A percentile compares a stretch with the other conserved stretches of the same genome.
Evolutionary conservation across 176 grass and related monocot genomes (phyloP).

Genomic region (Saccharum spontaneum): DNA sequence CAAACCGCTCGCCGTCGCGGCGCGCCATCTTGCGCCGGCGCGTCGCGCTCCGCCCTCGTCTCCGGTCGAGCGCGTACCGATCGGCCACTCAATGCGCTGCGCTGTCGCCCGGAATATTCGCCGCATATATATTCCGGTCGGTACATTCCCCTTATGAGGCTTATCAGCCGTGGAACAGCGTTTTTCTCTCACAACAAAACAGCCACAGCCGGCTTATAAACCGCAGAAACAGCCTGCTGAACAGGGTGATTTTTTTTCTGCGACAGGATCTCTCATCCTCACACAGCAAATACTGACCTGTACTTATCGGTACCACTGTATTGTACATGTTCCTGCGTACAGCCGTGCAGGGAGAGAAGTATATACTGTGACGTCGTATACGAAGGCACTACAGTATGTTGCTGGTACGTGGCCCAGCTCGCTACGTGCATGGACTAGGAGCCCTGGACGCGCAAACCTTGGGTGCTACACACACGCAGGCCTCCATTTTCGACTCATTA

Average conservation of each 20-base stretch:
- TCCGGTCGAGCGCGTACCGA: neutral
- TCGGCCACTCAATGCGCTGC: neutral
- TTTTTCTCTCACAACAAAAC: too few relatives aligned
- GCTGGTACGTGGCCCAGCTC: neutral
- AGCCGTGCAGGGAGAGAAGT: neutral
- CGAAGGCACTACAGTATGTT: neutral
- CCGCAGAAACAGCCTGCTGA: too few relatives aligned
- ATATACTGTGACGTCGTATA: neutral
- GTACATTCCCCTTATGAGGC: too few relatives aligned
- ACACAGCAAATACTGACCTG: neutral
- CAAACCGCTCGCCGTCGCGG: conserved; percentile 3
- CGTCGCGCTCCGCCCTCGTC: neutral
- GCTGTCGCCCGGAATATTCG: conserved; percentile 13
- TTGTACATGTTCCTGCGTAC: neutral
- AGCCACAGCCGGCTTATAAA: too few relatives aligned
- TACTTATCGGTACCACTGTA: neutral
- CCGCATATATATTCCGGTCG: neutral
- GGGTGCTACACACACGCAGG: neutral
- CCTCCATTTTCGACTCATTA: neutral
- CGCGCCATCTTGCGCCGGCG: neutral
- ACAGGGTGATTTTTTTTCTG: neutral
- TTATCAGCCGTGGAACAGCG: too few relatives aligned
- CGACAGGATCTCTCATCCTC: neutral
- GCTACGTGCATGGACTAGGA: neutral
- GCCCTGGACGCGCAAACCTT: too few relatives aligned